Base-by-base conservation (phyloP, 495 filamentous ascomycete species). In the Aspergillus haitiensis region DNA sequence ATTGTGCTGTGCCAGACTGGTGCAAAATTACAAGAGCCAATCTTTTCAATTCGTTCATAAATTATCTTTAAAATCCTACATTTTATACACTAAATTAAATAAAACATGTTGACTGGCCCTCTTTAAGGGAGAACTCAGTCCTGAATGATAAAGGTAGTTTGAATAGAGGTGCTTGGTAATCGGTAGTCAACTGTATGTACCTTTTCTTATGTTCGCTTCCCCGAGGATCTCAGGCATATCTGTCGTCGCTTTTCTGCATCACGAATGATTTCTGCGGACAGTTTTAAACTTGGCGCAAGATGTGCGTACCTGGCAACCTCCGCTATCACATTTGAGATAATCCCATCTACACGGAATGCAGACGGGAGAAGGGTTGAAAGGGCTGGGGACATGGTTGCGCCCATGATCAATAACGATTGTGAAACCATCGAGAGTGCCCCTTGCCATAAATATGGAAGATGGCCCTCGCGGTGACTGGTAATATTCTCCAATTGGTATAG, bases 391-490 rank as follows among this genome's bases (percentile, higher is more conserved):
- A 93, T 89, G 15, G 86, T 92, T 51, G 88, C 89, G 7, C 88
- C 89, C 89, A 92, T 93, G 37, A 93, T 83, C 40, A 93, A 72
- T 34, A 92, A 77, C 2, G 87, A 87, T 73, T 93, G 90, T 7
- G 87, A 90, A 27, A 92, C 87, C 66, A 93, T 88, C 51, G 86
- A 90, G 45, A 93, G 78, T 2, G 89, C 90, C 36, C 90, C 89
- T 75, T 92, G 89, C 88, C 88, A 92, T 13, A 92, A 80, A 73
- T 92, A 92, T n/a, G 89, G 89, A 71, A 93, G 86, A 64, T 92
- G 90, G 57, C 90, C 89, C 64, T 88, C 88, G 65, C 90, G 89
- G 76, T 92, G 90, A 56, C 86, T 88, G 54, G 82, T 82, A 64
- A 92, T 86, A 66, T 91, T 82, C 72, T 92, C 88, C 55, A 92